Percentiles rank a stretch among this genome's conserved stretches.
phyloP scores from a whole-genome alignment of 2,329 filamentous ascomycete genomes.

The Calonectria multiphialidica region DNA sequence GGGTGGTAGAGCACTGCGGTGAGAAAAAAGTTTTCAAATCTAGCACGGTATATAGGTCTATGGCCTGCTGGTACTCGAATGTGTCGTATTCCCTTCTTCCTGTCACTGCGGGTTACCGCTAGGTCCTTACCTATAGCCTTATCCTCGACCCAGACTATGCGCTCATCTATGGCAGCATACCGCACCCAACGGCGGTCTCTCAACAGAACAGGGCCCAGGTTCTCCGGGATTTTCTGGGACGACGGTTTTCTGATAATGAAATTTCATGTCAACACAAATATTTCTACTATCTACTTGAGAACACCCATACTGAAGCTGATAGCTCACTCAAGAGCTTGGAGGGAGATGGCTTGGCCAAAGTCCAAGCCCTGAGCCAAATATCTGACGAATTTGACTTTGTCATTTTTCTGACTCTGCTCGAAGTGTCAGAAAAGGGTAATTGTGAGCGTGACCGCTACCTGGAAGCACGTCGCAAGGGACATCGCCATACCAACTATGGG shows the following conservation, averaged over 20 bases:
- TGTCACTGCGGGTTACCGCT: conserved; percentile 60
- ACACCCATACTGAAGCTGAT: conserved; percentile 49
- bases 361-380: conserved; percentile 41
- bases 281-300: conserved; percentile 47
- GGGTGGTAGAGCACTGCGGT: conserved; percentile 54
- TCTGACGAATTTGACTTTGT: conserved; percentile 44
- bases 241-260: conserved; percentile 39
- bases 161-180: conserved; percentile 14
- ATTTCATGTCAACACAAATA: conserved; percentile 13
- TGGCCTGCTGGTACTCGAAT: conserved; percentile 61
- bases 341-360: conserved; percentile 37
- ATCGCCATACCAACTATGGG: background rate
- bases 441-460: conserved; percentile 14
- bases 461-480: no score
- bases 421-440: conserved; percentile 43
- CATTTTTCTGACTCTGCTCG: conserved; percentile 48
- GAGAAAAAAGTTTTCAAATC: conserved; percentile 48
- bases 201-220: conserved; percentile 8
- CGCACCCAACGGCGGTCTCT: background rate
- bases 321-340: conserved; percentile 45
- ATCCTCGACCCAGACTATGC: conserved; percentile 31
- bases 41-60: conserved; percentile 35
- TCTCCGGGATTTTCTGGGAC: conserved; percentile 37
- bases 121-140: conserved; percentile 67
- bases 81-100: conserved; percentile 64